phyloP scores from a whole-genome alignment of 768 basidiomycete species.

The Tephrocybe rancida region DNA sequence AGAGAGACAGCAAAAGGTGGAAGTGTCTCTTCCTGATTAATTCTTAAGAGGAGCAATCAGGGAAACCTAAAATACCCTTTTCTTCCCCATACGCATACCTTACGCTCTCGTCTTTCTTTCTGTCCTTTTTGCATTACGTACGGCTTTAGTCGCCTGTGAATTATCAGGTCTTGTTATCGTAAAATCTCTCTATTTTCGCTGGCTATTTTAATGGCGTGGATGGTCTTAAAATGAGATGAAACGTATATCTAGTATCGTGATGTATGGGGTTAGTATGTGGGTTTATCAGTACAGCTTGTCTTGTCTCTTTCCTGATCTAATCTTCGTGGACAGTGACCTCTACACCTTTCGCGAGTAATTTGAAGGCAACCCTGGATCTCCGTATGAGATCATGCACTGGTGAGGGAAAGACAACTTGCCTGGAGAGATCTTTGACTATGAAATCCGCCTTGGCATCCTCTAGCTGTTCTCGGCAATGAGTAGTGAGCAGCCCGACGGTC shows the following conservation, averaged over 20 bases:
- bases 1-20: conserved; percentile 20
- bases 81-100: conserved; percentile 17
- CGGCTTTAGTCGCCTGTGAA: conserved; percentile 11
- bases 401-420: conserved; percentile 39
- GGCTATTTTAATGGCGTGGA: not conserved
- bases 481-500: conserved; percentile 83
- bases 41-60: conserved; percentile 11
- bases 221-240: not conserved
- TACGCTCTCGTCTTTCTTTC: conserved; percentile 11
- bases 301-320: conserved; percentile 13
- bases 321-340: conserved; percentile 44
- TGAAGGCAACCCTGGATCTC: conserved; percentile 31
- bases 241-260: not conserved
- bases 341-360: conserved; percentile 40
- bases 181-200: conserved; percentile 8
- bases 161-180: conserved; percentile 12
- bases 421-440: conserved; percentile 72
- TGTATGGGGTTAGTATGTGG: not conserved
- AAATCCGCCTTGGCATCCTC: conserved; percentile 64
- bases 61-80: conserved; percentile 20
- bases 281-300: not conserved
- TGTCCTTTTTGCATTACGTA: conserved; percentile 16
- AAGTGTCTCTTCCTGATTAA: conserved; percentile 14
- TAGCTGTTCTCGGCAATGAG: conserved; percentile 72
- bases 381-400: not conserved